Base-by-base conservation (phyloP, 2,329 filamentous ascomycete genomes). In the Didymella lethalis region DNA sequence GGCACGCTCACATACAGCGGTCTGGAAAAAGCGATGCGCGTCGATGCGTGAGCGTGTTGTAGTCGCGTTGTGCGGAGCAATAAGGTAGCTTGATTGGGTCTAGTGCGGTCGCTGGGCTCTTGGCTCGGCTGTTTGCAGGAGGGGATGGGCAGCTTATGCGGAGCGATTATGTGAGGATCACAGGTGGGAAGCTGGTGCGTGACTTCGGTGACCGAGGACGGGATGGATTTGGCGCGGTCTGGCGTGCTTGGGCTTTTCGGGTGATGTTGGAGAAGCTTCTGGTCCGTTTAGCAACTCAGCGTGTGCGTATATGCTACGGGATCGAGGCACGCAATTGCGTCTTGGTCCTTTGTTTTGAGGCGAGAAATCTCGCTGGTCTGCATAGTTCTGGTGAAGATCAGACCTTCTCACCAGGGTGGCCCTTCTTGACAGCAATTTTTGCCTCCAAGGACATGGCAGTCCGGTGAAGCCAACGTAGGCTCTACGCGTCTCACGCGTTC, bases 401-500 rank as follows among this genome's bases (percentile, higher is more conserved):
- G 3, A 18, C 38, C 16, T 49, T 48, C 36, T 44, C 55, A 40
- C 49, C 31, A 29, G 45, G 44, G 25, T n/a, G 18, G 12, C 38
- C 49, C 50, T 54, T 54, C 50, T 54, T 48, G 40, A 20, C 31
- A 43, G 7, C 43, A 28, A 26, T 25, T 28, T 23, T 59, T 54
- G 56, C 50, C 36, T 47, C 40, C 26, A 11, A 29, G 25, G 32
- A 31, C 38, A 45, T 38, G 14, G 31, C 43, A 18, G 14, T 54
- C 32, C 26, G 56, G 40, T 36, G 28, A 49, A 34, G 11, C 12
- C 14, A 34, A 10, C 48, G 38, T 31, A 34, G 41, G 32, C 48
- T 36, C 55, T 49, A 64, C 65, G 59, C 66, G 64, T 66, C 61
- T 60, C 64, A 65, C 66, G 66, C 66, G 66, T 63, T 48, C 66